These are phyloP conservation scores for Helenozyma rhizophorensis DNA, from an alignment of 805 yeast genomes.

Conservation along the genomic window DNA sequence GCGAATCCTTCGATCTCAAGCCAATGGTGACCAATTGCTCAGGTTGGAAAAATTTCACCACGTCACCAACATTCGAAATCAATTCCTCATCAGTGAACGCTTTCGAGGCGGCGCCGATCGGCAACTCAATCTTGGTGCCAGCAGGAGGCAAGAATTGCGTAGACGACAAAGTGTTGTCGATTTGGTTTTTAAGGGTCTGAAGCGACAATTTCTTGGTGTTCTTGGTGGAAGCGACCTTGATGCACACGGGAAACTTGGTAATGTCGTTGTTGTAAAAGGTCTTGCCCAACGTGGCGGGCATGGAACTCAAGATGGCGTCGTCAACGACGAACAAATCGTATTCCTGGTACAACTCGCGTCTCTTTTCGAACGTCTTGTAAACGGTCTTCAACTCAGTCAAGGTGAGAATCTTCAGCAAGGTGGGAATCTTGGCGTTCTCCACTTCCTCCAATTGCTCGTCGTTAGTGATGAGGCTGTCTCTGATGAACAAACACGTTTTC, in stretches of 20 bases:
- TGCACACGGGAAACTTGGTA: conserved; percentile 63
- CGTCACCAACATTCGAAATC: conserved; percentile 55
- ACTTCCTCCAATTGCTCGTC: conserved; percentile 41
- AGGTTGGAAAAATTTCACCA: conserved; percentile 44
- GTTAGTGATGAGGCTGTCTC: conserved; percentile 51
- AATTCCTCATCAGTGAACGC: conserved; percentile 44
- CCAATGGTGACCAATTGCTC: conserved; percentile 52
- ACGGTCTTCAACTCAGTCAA: conserved; percentile 75
- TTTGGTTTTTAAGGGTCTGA: conserved; percentile 51
- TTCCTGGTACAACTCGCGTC: conserved; percentile 64
- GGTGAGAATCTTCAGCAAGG: conserved; percentile 55
- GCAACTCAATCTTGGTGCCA: conserved; percentile 62
- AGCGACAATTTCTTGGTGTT: conserved; percentile 41
- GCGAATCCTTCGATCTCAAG: conserved; percentile 67
- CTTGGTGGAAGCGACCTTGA: conserved; percentile 38
- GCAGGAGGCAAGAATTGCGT: conserved; percentile 67
- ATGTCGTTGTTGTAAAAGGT: conserved; percentile 53
- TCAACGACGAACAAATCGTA: conserved; percentile 82
- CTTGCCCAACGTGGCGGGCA: conserved; percentile 84
- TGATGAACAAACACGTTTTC: conserved; percentile 61
- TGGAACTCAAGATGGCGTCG: conserved; percentile 69
- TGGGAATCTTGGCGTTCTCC: conserved; percentile 44
- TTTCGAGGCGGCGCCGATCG: conserved; percentile 53
- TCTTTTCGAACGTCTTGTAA: conserved; percentile 83
- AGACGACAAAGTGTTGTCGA: conserved; percentile 54